phyloP scores from a whole-genome alignment of 768 basidiomycete genomes.

The Coprinopsis sp. region DNA sequence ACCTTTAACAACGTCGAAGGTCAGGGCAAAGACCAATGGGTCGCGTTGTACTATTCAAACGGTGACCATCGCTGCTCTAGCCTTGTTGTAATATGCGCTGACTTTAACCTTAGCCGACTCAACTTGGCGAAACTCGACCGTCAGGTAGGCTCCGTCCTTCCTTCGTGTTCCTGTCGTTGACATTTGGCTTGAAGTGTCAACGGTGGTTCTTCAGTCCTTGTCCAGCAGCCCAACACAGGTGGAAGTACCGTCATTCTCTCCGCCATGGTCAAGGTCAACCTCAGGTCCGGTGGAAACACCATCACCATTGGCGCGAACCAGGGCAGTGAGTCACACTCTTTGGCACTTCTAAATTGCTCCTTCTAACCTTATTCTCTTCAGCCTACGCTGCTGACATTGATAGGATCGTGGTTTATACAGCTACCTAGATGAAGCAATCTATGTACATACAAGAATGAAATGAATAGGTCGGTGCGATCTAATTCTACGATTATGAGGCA shows the following conservation, averaged over 20 bases:
- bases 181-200: constrained; percentile 40
- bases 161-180: background rate
- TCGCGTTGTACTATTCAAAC: constrained; percentile 58
- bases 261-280: constrained; percentile 48
- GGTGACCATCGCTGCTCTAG: constrained; percentile 22
- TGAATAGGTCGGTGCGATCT: too few relatives aligned
- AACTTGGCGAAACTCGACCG: constrained; percentile 53
- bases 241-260: constrained; percentile 50
- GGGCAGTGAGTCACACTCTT: constrained; percentile 34
- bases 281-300: constrained; percentile 47
- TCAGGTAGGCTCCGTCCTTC: constrained; percentile 35
- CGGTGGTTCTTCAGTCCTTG: constrained; percentile 45
- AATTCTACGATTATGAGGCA: too few relatives aligned
- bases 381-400: constrained; percentile 58
- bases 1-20: constrained; percentile 55
- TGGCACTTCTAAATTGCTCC: background rate
- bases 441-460: too few relatives aligned
- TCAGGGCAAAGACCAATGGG: constrained; percentile 50
- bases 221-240: constrained; percentile 57
- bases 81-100: background rate
- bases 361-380: constrained; percentile 16
- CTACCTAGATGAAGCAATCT: too few relatives aligned
- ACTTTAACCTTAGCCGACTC: constrained; percentile 37
- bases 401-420: constrained; percentile 55
- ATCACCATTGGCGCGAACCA: constrained; percentile 47